Evolutionary conservation across 257 asterid genomes (phyloP), one percentile per base, ranked within the genome.

Genomic region (Forsythia viridissima): DNA sequence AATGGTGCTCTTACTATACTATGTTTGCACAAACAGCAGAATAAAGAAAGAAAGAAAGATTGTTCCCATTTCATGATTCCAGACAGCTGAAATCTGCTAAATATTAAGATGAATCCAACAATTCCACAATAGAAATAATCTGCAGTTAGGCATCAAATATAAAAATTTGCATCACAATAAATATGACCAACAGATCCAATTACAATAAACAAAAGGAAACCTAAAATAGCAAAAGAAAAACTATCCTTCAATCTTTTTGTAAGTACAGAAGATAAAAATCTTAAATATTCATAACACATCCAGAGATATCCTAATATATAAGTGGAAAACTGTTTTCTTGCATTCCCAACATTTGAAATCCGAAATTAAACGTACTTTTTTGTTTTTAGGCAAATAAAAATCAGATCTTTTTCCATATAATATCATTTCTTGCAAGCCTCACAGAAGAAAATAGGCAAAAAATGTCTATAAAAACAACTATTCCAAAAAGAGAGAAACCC

Each of bases 351-450:
- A 76, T 68, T 8, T 42, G 70, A 81, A 75, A 2, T 73, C 74
- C 74, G 52, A 75, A 78, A 24, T 42, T 55, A 78, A 65, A 61
- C 63, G 3, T 63, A 41, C 8, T 3, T 61, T 24, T 59, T 74
- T 30, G 34, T n/a, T 57, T 72, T 73, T 24, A 43, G 72, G 74
- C 70, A 79, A 76, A 71, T 57, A 76, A 69, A 57, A 76, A n/a
- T 57, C 73, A 71, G 72, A 73, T 71, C 79, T 72, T 39, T 65
- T 36, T 52, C 46, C 74, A 75, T 75, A 38, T 70, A 70, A 67
- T 80, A 38, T 12, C 44, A 68, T 51, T 74, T 36, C 72, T 73
- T 57, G 70, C 59, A 3, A 63, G 36, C 36, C 41, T 61, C 34
- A 18, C 71, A 68, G 36, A 68, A 72, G 36, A 15, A 24, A 69